A percentile compares a stretch with the other conserved stretches of the same genome.
Conservation (phyloP, 2,329 filamentous ascomycete genomes). For the Cladosporium cucumerinum region DNA sequence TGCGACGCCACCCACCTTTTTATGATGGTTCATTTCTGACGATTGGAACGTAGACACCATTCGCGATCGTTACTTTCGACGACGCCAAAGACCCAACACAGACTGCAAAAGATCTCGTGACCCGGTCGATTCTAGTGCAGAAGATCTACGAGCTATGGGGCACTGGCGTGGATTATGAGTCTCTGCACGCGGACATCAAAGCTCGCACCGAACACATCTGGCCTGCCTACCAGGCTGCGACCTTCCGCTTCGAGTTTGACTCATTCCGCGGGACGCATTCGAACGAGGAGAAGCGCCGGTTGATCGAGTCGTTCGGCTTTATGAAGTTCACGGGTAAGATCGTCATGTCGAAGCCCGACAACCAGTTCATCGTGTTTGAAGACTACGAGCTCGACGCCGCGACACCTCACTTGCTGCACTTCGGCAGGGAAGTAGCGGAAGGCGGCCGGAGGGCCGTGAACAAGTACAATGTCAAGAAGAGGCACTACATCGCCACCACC, state of each 20-base stretch:
- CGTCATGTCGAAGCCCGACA: conserved; percentile 67
- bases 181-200: conserved; percentile 65
- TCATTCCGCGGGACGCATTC: conserved; percentile 73
- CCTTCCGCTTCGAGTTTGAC: conserved; percentile 84
- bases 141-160: conserved; percentile 91
- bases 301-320: conserved; percentile 81
- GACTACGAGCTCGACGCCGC: conserved; percentile 62
- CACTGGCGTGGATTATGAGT: conserved; percentile 60
- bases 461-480: conserved; percentile 86
- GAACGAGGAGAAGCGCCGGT: conserved; percentile 59
- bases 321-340: conserved; percentile 76
- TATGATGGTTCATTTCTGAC: not conserved
- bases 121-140: conserved; percentile 76
- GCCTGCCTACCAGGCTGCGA: conserved; percentile 58
- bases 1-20: not conserved
- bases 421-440: conserved; percentile 68
- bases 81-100: conserved; percentile 17
- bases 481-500: conserved; percentile 89
- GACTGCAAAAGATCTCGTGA: conserved; percentile 64
- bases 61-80: conserved; percentile 68
- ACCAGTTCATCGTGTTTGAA: conserved; percentile 78
- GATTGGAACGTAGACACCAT: conserved; percentile 64
- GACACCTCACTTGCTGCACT: conserved; percentile 60
- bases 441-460: conserved; percentile 66
- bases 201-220: conserved; percentile 61